Evolutionary conservation across 2,329 filamentous ascomycete genomes (phyloP).

Genomic region (Sporothrix schenckii): DNA sequence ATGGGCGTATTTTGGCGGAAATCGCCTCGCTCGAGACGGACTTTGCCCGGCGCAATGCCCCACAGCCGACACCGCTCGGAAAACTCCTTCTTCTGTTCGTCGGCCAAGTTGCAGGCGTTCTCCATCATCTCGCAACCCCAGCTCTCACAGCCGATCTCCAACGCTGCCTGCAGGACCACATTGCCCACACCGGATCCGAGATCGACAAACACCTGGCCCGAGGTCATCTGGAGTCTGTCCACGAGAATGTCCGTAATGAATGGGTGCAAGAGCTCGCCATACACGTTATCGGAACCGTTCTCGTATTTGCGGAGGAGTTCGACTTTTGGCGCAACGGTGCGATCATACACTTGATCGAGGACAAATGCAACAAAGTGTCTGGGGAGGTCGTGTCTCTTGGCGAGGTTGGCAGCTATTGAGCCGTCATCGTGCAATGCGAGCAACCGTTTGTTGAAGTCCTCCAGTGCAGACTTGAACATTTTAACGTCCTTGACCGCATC

Average conservation of each 20-base stretch:
- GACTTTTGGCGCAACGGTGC: conserved; percentile 87
- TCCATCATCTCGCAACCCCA: conserved; percentile 98
- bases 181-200: conserved; percentile 95
- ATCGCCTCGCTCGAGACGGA: conserved; percentile 80
- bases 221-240: conserved; percentile 73
- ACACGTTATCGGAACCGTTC: conserved; percentile 89
- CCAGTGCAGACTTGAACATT: conserved; percentile 73
- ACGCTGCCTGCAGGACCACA: conserved; percentile 88
- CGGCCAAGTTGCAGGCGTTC: conserved; percentile 81
- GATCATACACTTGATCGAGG: conserved; percentile 83
- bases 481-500: conserved; percentile 64
- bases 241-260: conserved; percentile 84
- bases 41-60: conserved; percentile 78
- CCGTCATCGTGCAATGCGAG: conserved; percentile 67
- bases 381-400: conserved; percentile 68
- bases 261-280: conserved; percentile 85
- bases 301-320: conserved; percentile 83
- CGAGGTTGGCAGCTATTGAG: conserved; percentile 71
- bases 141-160: conserved; percentile 90
- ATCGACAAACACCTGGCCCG: conserved; percentile 87
- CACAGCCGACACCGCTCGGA: conserved; percentile 81
- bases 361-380: conserved; percentile 77
- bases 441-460: conserved; percentile 76
- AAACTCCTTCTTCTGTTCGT: conserved; percentile 81
- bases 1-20: conserved; percentile 76